Evolutionary conservation across 31 red algal genomes (phyloP).

Genomic region (Asparagopsis taxiformis): DNA sequence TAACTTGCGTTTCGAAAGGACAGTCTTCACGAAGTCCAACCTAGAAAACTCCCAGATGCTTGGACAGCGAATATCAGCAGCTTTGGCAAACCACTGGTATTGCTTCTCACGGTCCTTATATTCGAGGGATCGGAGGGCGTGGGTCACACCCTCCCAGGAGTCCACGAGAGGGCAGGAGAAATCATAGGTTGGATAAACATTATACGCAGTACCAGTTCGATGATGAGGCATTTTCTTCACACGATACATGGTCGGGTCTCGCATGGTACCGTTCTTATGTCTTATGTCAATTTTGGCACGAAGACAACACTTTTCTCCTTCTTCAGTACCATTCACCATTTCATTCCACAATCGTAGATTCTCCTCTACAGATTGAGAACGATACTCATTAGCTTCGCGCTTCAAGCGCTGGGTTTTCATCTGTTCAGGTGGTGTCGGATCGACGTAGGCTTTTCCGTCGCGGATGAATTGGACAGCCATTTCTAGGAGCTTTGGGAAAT

Average conservation of each 20-base stretch:
- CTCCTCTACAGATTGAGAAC: constrained; percentile 72
- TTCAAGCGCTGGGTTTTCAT: constrained; percentile 92
- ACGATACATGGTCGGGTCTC: constrained; percentile 98
- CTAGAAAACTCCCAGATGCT: constrained; percentile 97
- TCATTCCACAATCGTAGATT: constrained; percentile 90
- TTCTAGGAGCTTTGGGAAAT: constrained; percentile 82
- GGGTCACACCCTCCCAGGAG: constrained; percentile 95
- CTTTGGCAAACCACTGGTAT: constrained; percentile 89
- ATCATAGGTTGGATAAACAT: constrained; percentile 99
- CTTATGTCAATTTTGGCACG: constrained; percentile 98
- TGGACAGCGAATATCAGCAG: constrained; percentile 71
- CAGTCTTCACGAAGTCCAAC: constrained; percentile 91
- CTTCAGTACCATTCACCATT: constrained; percentile 82
- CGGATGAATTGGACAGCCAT: constrained; percentile 76
- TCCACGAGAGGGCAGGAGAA: constrained; percentile 99
- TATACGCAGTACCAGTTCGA: constrained; percentile 83
- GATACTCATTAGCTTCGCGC: constrained; percentile 79
- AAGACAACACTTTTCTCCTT: constrained; percentile 76
- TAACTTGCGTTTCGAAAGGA: constrained; percentile 97
- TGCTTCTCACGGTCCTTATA: constrained; percentile 96
- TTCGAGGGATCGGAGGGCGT: constrained; percentile 92
- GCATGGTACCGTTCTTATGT: constrained; percentile 88
- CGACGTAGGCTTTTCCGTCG: constrained; percentile 97
- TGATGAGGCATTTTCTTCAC: constrained; percentile 72
- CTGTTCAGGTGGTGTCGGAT: constrained; percentile 77